Percentiles rank a stretch among this genome's conserved stretches.
These are phyloP conservation scores for Fomes fomentarius DNA, from an alignment of 1,284 basidiomycete species.

Conservation along the genomic window DNA sequence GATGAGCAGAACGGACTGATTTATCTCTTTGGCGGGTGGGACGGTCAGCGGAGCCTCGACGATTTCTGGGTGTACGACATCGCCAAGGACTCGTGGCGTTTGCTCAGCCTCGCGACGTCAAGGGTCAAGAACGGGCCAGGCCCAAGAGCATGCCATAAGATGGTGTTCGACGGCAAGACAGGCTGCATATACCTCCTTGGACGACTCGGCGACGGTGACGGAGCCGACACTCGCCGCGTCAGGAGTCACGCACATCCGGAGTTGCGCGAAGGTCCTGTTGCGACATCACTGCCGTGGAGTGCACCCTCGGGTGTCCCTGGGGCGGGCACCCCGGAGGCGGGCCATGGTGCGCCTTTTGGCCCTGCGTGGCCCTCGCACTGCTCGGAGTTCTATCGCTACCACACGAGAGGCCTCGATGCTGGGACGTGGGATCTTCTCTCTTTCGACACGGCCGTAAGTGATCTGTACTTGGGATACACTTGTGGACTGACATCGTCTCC, in stretches of 20 bases:
- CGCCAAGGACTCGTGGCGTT: slow-evolving; percentile 62
- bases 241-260: neutral
- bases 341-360: neutral
- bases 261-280: neutral
- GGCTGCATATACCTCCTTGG: slow-evolving; percentile 77
- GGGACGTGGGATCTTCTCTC: slow-evolving; percentile 73
- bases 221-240: slow-evolving; percentile 32
- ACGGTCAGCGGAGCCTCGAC: slow-evolving; percentile 72
- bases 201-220: slow-evolving; percentile 57
- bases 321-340: neutral
- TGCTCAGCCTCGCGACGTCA: slow-evolving; percentile 60
- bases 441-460: slow-evolving; percentile 62
- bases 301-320: neutral
- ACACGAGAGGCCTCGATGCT: slow-evolving; percentile 57
- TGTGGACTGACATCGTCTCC: too few relatives aligned
- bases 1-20: slow-evolving; percentile 66
- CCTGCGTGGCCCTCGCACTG: slow-evolving; percentile 36
- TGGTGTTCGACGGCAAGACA: slow-evolving; percentile 75
- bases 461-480: too few relatives aligned
- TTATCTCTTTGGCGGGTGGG: slow-evolving; percentile 83
- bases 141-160: slow-evolving; percentile 80
- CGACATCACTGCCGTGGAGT: slow-evolving; percentile 1
- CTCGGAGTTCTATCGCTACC: slow-evolving; percentile 75
- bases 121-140: slow-evolving; percentile 68
- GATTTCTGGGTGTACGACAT: slow-evolving; percentile 84